Evolutionary conservation across 345 rosid species (phyloP), one percentile per base, ranked within the genome.

Genomic region (Fremontodendron californicum): DNA sequence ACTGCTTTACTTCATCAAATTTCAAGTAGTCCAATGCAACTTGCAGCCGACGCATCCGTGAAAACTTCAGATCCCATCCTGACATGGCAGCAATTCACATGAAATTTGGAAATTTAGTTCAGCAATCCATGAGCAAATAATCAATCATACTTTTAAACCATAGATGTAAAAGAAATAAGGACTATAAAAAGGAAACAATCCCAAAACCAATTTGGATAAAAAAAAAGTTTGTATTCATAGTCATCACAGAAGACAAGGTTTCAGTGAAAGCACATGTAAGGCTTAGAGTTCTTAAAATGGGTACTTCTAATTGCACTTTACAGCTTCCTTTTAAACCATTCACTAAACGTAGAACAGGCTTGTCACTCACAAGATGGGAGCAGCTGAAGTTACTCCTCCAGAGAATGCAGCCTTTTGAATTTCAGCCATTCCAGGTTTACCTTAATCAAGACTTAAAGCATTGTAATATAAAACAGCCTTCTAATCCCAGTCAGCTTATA

Each of bases 21-120:
- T 91, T 90, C 84, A 96, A 79, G 89, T 88, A 91, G 84, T 87
- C 88, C 88, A 96, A 83, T 48, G 97, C 92, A 84, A 92, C 77
- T 79, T 96, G 96, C 80, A 96, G 84, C 78, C 87, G 89, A 62
- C 94, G 96, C 81, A 90, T 76, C 82, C 94, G 92, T 80, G 97
- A 87, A 77, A 89, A 69, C 87, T 87, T 92, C 72, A 87, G 75
- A 87, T 88, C 92, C 99, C 99, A 96, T 49, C 97, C 99, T 96
- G 88, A 81, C 78, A 84, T 52, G 77, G 65, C 67, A 84, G 82
- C 31, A 75, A 84, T 70, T 72, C 73, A 80, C 23, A 78, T 45
- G 74, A 60, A 29, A 54, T 48, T 72, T 42, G 74, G 49, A 65
- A 75, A 33, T 27, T 25, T 49, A 40, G 15, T 46, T 35, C 19